Percentiles rank a stretch among this genome's conserved stretches.
These are phyloP conservation scores for Sporothrix pseudoabietina DNA, from an alignment of 2,329 filamentous ascomycete genomes.

Conservation along the genomic window DNA sequence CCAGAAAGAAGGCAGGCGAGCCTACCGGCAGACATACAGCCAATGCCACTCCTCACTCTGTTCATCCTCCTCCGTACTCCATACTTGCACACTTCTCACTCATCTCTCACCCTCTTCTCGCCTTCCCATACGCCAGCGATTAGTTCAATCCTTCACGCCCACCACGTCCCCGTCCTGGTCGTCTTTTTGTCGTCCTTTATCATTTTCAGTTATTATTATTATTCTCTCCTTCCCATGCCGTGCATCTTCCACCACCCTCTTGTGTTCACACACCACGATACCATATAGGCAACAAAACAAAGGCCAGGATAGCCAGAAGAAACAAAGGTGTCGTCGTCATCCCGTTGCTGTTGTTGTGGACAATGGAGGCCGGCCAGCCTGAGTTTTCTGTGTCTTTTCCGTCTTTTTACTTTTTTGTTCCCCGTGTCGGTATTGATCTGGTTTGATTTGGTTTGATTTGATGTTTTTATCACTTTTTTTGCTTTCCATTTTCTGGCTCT, in stretches of 20 bases:
- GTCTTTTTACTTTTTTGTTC: background rate
- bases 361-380: slow-evolving; percentile 12
- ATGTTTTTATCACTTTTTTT: background rate
- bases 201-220: background rate
- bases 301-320: background rate
- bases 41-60: background rate
- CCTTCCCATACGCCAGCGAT: background rate
- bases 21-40: background rate
- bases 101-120: background rate
- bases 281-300: background rate
- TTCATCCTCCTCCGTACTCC: background rate
- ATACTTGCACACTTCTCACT: background rate
- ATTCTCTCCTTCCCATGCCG: background rate
- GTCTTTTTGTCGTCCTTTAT: background rate
- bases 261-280: slow-evolving; percentile 18
- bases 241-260: background rate
- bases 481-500: background rate
- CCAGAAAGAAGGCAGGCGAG: background rate
- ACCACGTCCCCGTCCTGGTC: background rate
- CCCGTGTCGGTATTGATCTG: background rate
- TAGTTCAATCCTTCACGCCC: background rate
- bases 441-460: background rate
- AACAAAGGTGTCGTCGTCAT: background rate
- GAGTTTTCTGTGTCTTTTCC: background rate
- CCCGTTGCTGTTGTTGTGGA: background rate